Evolutionary conservation across 768 basidiomycete species (phyloP), one percentile per base, ranked within the genome.

Genomic region (Cystofilobasidium ferigula): DNA sequence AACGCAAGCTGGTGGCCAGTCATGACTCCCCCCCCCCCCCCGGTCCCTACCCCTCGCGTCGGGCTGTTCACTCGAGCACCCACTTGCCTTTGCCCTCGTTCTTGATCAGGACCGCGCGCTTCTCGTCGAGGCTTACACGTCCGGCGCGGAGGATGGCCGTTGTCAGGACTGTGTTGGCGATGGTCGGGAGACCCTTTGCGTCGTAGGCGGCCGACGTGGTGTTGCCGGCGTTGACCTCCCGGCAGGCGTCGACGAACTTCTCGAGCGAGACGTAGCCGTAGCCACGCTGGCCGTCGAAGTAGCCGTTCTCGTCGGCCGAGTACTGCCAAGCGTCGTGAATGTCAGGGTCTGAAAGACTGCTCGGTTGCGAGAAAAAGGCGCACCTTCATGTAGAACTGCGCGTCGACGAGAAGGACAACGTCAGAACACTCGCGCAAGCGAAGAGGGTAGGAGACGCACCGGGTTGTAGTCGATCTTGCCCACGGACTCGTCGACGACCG

Each of bases 281-380:
- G 20, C 91, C 91, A 64, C 86, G 83, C 77, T 93, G 92, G 34
- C 92, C 92, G 72, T 94, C 92, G 73, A 95, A 94, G 77, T 89
- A 86, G 8, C 90, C 92, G 63, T 83, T 86, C 77, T 88, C 88
- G 61, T 88, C 89, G 6, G 51, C 30, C 0, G 38, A 43, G 59
- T 35, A 47, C 40, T n/a, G n/a, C n/a, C n/a, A n/a, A n/a, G n/a
- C n/a, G 26, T 14, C n/a, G n/a, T n/a, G n/a, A n/a, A 45, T 45
- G n/a, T n/a, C 14, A 14, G 43, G 43, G n/a, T 45, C 14, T 14
- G 43, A 45, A 14, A 45, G n/a, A n/a, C n/a, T n/a, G n/a, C n/a
- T n/a, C n/a, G n/a, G n/a, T n/a, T 13, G 28, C 28, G 26, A 30
- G 89, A 88, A 43, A 89, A 87, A 77, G 94, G 94, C 73, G n/a